Percentiles rank a stretch among this genome's conserved stretches.
These are phyloP conservation scores for Kazachstania kunashirensis DNA, from an alignment of 805 yeast species.

Conservation along the genomic window DNA sequence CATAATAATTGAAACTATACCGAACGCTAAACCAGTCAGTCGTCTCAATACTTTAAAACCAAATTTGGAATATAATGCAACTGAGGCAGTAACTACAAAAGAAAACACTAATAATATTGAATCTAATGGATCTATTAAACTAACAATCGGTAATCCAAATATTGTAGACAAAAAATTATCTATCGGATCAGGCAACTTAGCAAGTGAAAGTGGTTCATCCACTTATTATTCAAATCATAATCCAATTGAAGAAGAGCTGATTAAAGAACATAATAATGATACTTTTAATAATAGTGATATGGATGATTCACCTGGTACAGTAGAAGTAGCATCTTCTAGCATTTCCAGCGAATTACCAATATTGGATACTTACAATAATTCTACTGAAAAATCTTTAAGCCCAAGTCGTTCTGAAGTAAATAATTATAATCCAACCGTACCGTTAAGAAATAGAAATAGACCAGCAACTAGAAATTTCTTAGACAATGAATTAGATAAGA, in stretches of 20 bases:
- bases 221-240: conserved; percentile 6
- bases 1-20: conserved; percentile 12
- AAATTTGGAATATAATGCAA: neutral
- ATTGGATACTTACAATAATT: conserved; percentile 14
- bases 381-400: conserved; percentile 7
- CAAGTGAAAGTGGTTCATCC: conserved; percentile 19
- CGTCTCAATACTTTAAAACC: conserved; percentile 10
- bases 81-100: neutral
- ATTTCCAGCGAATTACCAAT: conserved; percentile 23
- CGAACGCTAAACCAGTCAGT: conserved; percentile 18
- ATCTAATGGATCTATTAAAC: conserved; percentile 9
- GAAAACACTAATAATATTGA: neutral
- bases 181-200: conserved; percentile 13
- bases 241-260: neutral
- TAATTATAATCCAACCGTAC: conserved; percentile 24
- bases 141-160: conserved; percentile 5
- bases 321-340: conserved; percentile 14
- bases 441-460: conserved; percentile 27
- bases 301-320: neutral
- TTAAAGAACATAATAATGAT: neutral
- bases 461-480: conserved; percentile 16
- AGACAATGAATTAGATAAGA: conserved; percentile 2
- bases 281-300: neutral
- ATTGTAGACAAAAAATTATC: conserved; percentile 5
- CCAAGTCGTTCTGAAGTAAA: conserved; percentile 19